phyloP scores from a whole-genome alignment of 106 monocot species.

The Hemerocallis citrina region DNA sequence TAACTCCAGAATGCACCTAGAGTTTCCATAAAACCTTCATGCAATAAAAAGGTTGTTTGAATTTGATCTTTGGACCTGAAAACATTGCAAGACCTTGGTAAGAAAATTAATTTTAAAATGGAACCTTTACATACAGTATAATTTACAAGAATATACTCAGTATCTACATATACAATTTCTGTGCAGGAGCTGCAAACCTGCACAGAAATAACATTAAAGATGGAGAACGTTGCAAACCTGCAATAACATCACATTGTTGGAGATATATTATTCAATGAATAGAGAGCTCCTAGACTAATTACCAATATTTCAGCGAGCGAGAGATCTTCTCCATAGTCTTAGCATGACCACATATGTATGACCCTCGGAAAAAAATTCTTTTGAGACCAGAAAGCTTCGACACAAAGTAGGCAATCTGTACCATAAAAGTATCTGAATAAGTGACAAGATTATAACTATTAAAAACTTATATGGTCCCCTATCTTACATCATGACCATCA shows the following conservation, averaged over 20 bases:
- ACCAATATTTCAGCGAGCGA: conserved; percentile 69
- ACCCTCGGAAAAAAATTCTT: conserved; percentile 68
- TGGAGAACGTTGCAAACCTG: too few species aligned
- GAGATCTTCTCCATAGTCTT: conserved; percentile 75
- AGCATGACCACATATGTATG: conserved; percentile 61
- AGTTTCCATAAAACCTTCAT: conserved; percentile 65
- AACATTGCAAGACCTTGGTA: background rate
- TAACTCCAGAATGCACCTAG: conserved; percentile 79
- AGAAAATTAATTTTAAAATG: too few species aligned
- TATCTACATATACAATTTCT: too few species aligned
- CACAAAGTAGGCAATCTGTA: conserved; percentile 66
- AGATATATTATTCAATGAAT: background rate
- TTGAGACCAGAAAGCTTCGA: conserved; percentile 57
- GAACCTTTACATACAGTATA: too few species aligned
- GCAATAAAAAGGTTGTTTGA: conserved; percentile 67
- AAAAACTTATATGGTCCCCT: background rate
- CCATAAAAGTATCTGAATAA: background rate
- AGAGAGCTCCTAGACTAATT: conserved; percentile 6
- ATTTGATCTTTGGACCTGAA: conserved; percentile 70
- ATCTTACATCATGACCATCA: background rate
- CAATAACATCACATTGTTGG: background rate
- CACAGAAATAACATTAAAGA: too few species aligned
- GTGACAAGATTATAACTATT: background rate
- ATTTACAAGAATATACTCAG: too few species aligned
- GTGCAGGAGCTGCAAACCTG: too few species aligned